A percentile compares a stretch with the other conserved stretches of the same genome.
These are phyloP conservation scores for Vararia minispora DNA, from an alignment of 768 basidiomycete species.

Conservation along the genomic window DNA sequence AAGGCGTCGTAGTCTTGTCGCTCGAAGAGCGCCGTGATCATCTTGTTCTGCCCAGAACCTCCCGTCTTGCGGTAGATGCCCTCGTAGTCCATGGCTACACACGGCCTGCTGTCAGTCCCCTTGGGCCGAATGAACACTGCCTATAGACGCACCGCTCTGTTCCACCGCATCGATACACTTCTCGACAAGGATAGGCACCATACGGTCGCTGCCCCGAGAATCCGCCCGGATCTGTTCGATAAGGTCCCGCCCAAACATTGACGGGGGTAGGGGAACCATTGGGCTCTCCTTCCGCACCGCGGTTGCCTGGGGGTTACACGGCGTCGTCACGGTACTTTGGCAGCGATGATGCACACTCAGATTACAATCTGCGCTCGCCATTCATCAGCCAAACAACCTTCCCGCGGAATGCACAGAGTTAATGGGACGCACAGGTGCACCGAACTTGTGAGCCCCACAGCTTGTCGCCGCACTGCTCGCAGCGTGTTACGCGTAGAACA, in stretches of 20 bases:
- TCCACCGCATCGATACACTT: conserved; percentile 97
- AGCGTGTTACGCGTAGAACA: conserved; percentile 79
- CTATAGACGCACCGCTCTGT: conserved; percentile 46
- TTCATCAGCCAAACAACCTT: too few species aligned
- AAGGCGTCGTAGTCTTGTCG: conserved; percentile 83
- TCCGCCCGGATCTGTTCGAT: conserved; percentile 73
- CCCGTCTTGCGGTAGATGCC: conserved; percentile 98
- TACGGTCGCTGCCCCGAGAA: conserved; percentile 42
- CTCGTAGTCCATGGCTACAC: conserved; percentile 82
- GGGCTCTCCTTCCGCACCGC: conserved; percentile 7
- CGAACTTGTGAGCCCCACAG: conserved; percentile 97
- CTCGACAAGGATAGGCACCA: conserved; percentile 81
- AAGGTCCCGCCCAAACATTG: conserved; percentile 90
- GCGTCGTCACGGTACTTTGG: conserved; percentile 4
- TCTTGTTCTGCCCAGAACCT: conserved; percentile 83
- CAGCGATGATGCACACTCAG: conserved; percentile 14
- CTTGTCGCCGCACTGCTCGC: conserved; percentile 95
- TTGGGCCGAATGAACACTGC: neutral
- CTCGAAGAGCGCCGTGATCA: conserved; percentile 91
- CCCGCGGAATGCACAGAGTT: too few species aligned
- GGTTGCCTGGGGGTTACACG: conserved; percentile 8
- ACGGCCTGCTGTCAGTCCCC: neutral
- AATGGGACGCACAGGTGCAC: conserved; percentile 59
- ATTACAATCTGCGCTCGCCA: conserved; percentile 12
- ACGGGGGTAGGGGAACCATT: conserved; percentile 41